Percentiles rank a stretch among this genome's conserved stretches.
phyloP scores from a whole-genome alignment of 805 yeast species.

The Yamadazyma insecticola region DNA sequence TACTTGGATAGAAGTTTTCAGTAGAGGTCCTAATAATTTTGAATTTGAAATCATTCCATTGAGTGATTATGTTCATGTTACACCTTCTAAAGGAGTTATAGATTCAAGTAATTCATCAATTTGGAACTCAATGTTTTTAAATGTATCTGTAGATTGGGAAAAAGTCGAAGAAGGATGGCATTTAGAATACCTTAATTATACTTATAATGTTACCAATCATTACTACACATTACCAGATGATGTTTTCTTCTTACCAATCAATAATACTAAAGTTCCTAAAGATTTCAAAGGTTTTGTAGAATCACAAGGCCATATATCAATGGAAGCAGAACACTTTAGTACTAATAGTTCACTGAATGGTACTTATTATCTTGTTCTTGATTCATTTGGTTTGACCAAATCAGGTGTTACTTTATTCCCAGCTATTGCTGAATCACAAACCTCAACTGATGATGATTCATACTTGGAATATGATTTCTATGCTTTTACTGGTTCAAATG shows the following conservation, averaged over 20 bases:
- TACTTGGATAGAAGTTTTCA: slow-evolving; percentile 13
- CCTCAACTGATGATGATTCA: slow-evolving; percentile 8
- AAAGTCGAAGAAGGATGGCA: slow-evolving; percentile 10
- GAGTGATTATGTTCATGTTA: slow-evolving; percentile 8
- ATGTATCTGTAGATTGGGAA: slow-evolving; percentile 14
- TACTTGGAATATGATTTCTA: slow-evolving; percentile 15
- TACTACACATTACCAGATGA: slow-evolving; percentile 9
- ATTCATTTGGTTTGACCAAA: slow-evolving; percentile 12
- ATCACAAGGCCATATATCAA: slow-evolving; percentile 11
- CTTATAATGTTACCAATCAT: slow-evolving; percentile 7
- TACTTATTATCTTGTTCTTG: slow-evolving; percentile 8
- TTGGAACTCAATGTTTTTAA: slow-evolving; percentile 12
- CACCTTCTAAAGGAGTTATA: slow-evolving; percentile 9
- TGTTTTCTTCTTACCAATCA: slow-evolving; percentile 10
- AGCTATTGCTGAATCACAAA: slow-evolving; percentile 11
- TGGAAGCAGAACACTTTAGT: slow-evolving; percentile 14
- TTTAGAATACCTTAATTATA: slow-evolving; percentile 10
- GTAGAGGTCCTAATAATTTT: slow-evolving; percentile 14
- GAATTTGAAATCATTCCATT: slow-evolving; percentile 10
- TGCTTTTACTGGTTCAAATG: slow-evolving; percentile 11
- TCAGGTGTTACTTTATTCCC: slow-evolving; percentile 15
- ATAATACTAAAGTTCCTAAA: slow-evolving; percentile 8
- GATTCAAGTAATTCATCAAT: slow-evolving; percentile 10
- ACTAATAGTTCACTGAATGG: slow-evolving; percentile 7
- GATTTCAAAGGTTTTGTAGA: slow-evolving; percentile 12